A percentile compares a stretch with the other conserved stretches of the same genome.
Evolutionary conservation across 2,329 filamentous ascomycete genomes (phyloP).

Genomic region (Fusarium siculi): DNA sequence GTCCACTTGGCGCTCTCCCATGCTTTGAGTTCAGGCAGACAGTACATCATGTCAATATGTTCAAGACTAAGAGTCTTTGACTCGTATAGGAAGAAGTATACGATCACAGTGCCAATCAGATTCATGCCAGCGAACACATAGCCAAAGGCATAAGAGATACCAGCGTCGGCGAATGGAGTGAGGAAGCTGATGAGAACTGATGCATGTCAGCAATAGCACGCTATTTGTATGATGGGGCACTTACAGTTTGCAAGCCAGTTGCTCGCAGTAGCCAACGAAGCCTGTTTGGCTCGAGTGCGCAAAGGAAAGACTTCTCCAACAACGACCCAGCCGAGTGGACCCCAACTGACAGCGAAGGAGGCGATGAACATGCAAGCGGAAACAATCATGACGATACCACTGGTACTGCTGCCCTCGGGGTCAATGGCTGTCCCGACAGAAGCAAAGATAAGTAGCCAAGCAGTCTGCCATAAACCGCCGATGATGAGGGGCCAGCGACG

Average conservation of each 20-base stretch:
- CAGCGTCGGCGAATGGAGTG: constrained; percentile 71
- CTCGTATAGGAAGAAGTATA: constrained; percentile 78
- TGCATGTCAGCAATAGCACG: constrained; percentile 8
- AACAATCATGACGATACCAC: constrained; percentile 76
- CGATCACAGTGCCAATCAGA: constrained; percentile 65
- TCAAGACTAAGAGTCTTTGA: constrained; percentile 72
- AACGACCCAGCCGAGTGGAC: constrained; percentile 75
- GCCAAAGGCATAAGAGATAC: constrained; percentile 71
- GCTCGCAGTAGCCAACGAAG: constrained; percentile 63
- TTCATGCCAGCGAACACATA: constrained; percentile 74
- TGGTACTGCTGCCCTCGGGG: constrained; percentile 55
- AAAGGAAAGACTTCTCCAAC: constrained; percentile 73
- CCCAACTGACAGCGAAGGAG: constrained; percentile 76
- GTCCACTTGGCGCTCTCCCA: constrained; percentile 68
- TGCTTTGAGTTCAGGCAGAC: constrained; percentile 65
- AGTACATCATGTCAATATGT: constrained; percentile 78
- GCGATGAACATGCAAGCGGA: constrained; percentile 80
- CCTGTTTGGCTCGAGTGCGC: constrained; percentile 64
- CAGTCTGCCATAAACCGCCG: constrained; percentile 74
- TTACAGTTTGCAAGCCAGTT: constrained; percentile 71
- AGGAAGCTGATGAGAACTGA: constrained; percentile 72
- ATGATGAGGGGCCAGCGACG: constrained; percentile 73
- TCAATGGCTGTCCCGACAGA: constrained; percentile 61
- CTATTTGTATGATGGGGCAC: constrained; percentile 34
- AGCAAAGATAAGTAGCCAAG: constrained; percentile 73